Evolutionary conservation across 768 basidiomycete genomes (phyloP), one percentile per base, ranked within the genome.

Genomic region (Artomyces pyxidatus): DNA sequence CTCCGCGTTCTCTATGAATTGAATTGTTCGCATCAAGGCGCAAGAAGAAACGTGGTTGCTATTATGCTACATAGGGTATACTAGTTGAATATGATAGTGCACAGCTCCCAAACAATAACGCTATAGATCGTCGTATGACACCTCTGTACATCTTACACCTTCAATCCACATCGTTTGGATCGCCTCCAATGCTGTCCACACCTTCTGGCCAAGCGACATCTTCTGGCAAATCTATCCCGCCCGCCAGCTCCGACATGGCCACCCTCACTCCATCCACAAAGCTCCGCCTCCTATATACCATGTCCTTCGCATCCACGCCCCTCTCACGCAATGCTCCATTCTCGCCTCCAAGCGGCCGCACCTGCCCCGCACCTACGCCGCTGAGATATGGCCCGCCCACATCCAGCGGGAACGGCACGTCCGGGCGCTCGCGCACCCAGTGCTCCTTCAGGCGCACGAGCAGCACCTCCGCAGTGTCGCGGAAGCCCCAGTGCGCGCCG

Each of bases 401-500:
- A 6, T 47, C 37, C 12, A 60, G 38, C 1, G 59, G 59, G 43
- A 60, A 61, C 25, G 51, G 45, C 6, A 60, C 54, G 35, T 60
- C 59, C 5, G 59, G 53, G 39, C 59, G 56, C 59, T 55, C 49
- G 44, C 47, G 41, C 49, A 59, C 45, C 63, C 63, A 65, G 45
- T 59, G 57, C 21, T 40, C 48, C 41, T 58, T 54, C 17, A 65
- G 52, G 42, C 55, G 52, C 21, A 58, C 42, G 22, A 65, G 32
- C 19, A 58, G 49, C 32, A 58, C 56, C 53, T 65, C 63, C 22
- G 59, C 37, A 0, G 55, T 54, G 16, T 56, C 52, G 7, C 58
- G 52, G 45, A 58, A 59, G 22, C 45, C 55, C 63, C 63, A 65
- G 45, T 65, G 64, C 29, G 58, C 48, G 32, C 55, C 52, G 40